These are phyloP conservation scores for Chrysosporium queenslandicum DNA, from an alignment of 2,329 filamentous ascomycete species.

Conservation along the genomic window DNA sequence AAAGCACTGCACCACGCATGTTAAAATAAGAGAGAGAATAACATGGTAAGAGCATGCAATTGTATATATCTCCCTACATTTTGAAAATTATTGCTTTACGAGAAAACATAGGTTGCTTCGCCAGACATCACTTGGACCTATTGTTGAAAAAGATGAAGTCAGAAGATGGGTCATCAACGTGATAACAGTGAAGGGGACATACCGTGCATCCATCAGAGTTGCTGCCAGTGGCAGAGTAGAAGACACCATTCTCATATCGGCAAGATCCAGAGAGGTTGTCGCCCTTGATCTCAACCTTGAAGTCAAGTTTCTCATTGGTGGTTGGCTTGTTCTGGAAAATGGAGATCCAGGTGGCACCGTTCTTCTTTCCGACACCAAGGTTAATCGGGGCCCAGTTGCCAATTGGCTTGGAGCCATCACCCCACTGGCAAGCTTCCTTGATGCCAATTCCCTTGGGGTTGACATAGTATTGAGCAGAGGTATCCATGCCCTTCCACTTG, in stretches of 20 bases:
- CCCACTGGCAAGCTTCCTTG: constrained; percentile 68
- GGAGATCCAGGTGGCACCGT: constrained; percentile 64
- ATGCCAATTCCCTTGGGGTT: constrained; percentile 65
- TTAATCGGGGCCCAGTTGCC: constrained; percentile 86
- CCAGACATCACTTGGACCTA: constrained; percentile 44
- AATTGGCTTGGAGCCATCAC: constrained; percentile 45
- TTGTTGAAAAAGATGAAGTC: not conserved
- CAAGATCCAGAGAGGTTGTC: constrained; percentile 52
- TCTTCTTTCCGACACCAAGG: constrained; percentile 65
- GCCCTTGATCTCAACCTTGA: constrained; percentile 66
- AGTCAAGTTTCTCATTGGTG: constrained; percentile 58
- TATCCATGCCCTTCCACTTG: constrained; percentile 60
- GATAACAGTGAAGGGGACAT: constrained; percentile 38
- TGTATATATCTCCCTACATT: not conserved
- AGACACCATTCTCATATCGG: constrained; percentile 56
- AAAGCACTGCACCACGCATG: not conserved
- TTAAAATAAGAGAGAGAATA: not conserved
- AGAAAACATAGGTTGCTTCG: constrained; percentile 42
- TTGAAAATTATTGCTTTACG: constrained; percentile 2
- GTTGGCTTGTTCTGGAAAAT: constrained; percentile 79
- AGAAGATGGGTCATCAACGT: not conserved
- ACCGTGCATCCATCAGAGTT: constrained; percentile 67
- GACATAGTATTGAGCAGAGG: constrained; percentile 93
- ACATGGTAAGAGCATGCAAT: not conserved
- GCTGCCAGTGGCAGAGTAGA: constrained; percentile 42